Conservation (phyloP, 805 yeast species). For the Candida coleopterorum region DNA sequence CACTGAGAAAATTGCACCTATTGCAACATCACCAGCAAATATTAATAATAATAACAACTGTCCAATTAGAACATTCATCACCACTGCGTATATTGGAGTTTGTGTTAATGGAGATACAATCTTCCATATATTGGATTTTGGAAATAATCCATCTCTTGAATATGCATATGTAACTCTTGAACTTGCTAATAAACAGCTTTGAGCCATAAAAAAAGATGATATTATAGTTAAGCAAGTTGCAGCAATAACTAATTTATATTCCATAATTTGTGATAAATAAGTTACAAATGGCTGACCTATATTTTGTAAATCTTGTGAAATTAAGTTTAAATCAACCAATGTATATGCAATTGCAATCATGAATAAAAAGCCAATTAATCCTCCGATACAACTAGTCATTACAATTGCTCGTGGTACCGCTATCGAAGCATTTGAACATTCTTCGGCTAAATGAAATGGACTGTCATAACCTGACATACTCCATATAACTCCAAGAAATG, state of each 20-base stretch:
- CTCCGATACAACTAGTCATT: slow-evolving; percentile 52
- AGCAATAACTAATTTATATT: slow-evolving; percentile 30
- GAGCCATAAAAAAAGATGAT: slow-evolving; percentile 39
- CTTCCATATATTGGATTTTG: slow-evolving; percentile 47
- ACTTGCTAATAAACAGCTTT: slow-evolving; percentile 54
- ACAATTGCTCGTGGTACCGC: slow-evolving; percentile 70
- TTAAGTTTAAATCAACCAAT: slow-evolving; percentile 43
- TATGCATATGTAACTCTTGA: slow-evolving; percentile 65
- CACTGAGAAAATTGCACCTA: slow-evolving; percentile 67
- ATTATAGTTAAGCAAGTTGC: slow-evolving; percentile 35
- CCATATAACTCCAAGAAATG: slow-evolving; percentile 62
- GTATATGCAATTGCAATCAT: slow-evolving; percentile 62
- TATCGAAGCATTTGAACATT: slow-evolving; percentile 55
- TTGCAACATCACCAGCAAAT: slow-evolving; percentile 62
- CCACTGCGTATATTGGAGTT: slow-evolving; percentile 64
- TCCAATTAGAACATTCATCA: slow-evolving; percentile 53
- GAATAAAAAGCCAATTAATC: slow-evolving; percentile 50
- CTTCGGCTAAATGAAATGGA: slow-evolving; percentile 73
- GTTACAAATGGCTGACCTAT: slow-evolving; percentile 59
- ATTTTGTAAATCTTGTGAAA: slow-evolving; percentile 44
- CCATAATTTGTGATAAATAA: slow-evolving; percentile 46
- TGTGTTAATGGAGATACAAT: slow-evolving; percentile 46
- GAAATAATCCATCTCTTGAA: slow-evolving; percentile 65
- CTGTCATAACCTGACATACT: slow-evolving; percentile 75
- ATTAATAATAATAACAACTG: slow-evolving; percentile 51